Evolutionary conservation across 2,329 filamentous ascomycete species (phyloP).

Genomic region (Plenodomus lindquistii): DNA sequence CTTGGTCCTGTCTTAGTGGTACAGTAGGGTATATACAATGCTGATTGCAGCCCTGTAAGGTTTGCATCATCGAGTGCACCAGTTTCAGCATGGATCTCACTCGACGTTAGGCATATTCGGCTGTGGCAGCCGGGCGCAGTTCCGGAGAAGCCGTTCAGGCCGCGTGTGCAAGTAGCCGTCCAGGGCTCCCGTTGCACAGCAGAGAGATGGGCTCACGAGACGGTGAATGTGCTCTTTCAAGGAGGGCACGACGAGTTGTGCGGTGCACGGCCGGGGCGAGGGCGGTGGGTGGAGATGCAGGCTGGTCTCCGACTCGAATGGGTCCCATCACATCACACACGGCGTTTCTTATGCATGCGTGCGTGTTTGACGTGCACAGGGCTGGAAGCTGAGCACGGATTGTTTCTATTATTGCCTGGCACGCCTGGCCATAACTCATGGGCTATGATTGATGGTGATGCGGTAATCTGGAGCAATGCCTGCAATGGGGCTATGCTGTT

Average conservation of each 20-base stretch:
- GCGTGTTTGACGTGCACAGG: slow-evolving; percentile 5
- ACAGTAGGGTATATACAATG: not conserved
- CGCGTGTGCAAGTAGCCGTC: not conserved
- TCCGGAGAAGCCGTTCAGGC: not conserved
- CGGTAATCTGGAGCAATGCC: slow-evolving; percentile 15
- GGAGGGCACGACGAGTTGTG: not conserved
- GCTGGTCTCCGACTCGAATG: not conserved
- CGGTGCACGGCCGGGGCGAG: too few species aligned
- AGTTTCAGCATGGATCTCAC: not conserved
- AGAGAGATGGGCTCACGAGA: not conserved
- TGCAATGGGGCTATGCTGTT: slow-evolving; percentile 7
- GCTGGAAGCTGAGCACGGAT: not conserved
- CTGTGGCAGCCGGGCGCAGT: not conserved
- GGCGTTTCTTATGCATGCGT: slow-evolving; percentile 9
- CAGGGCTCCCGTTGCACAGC: not conserved
- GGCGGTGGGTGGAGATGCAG: not conserved
- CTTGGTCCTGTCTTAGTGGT: slow-evolving; percentile 3
- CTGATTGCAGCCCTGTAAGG: not conserved
- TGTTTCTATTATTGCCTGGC: slow-evolving; percentile 9
- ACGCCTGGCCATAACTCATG: too few species aligned
- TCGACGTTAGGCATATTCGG: not conserved
- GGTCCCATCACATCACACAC: slow-evolving; percentile 3
- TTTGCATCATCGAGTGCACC: not conserved
- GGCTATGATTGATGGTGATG: too few species aligned
- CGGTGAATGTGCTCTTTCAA: not conserved